Percentiles rank a stretch among this genome's conserved stretches.
phyloP scores from a whole-genome alignment of 345 rosid genomes.

The Cardamine chenopodiifolia region DNA sequence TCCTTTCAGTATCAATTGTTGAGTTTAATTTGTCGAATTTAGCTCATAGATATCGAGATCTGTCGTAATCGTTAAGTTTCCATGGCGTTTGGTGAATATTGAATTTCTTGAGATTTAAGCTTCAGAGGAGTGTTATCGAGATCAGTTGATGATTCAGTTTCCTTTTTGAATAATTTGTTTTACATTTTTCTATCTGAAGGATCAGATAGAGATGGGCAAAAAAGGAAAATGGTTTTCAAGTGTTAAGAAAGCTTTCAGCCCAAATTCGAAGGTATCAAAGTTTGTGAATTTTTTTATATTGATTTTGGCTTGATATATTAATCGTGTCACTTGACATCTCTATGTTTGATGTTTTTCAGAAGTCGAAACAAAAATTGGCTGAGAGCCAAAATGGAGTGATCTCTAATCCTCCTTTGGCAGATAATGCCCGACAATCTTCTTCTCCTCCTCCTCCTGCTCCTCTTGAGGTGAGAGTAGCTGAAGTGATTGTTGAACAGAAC shows the following conservation, averaged over 20 bases:
- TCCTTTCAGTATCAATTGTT: not conserved
- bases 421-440: slow-evolving; percentile 35
- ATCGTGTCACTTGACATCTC: not conserved
- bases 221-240: slow-evolving; percentile 92
- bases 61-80: not conserved
- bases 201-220: slow-evolving; percentile 66
- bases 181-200: slow-evolving; percentile 23
- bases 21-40: not conserved
- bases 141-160: slow-evolving; percentile 5
- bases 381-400: slow-evolving; percentile 46
- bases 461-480: slow-evolving; percentile 57
- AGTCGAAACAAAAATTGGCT: slow-evolving; percentile 33
- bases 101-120: slow-evolving; percentile 9
- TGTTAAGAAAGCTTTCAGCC: slow-evolving; percentile 84
- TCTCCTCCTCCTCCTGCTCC: slow-evolving; percentile 49
- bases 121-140: not conserved
- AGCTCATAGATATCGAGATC: slow-evolving; percentile 37
- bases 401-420: slow-evolving; percentile 43
- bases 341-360: slow-evolving; percentile 23
- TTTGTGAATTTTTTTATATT: slow-evolving; percentile 40
- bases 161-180: not conserved
- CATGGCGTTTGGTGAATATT: slow-evolving; percentile 15
- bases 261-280: slow-evolving; percentile 57
- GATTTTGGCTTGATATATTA: slow-evolving; percentile 8
- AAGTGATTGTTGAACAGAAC: slow-evolving; percentile 50